Evolutionary conservation across 176 grass and related monocot species (phyloP).

Genomic region (Ampelocalamus luodianensis): DNA sequence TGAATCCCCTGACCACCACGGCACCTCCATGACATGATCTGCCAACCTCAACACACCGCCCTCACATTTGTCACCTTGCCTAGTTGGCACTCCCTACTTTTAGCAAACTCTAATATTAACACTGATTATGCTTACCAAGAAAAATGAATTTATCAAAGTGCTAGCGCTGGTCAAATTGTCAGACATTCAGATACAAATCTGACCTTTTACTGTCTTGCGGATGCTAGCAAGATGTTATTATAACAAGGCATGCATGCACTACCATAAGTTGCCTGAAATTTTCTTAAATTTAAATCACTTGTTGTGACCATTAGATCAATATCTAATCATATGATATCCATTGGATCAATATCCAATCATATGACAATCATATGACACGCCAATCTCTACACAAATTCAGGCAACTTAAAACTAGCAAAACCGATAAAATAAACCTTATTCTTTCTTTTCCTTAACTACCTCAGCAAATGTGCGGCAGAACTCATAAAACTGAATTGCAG

Average conservation of each 20-base stretch:
- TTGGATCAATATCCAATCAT: too few species aligned
- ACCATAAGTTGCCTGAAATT: too few species aligned
- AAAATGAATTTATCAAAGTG: neutral
- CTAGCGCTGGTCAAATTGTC: neutral
- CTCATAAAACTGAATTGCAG: constrained; percentile 74
- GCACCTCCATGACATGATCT: neutral
- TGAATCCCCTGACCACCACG: neutral
- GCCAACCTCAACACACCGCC: neutral
- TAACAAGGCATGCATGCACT: constrained; percentile 35
- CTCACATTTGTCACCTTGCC: neutral
- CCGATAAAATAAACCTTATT: constrained; percentile 17
- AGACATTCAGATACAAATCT: neutral
- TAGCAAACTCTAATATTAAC: constrained; percentile 16
- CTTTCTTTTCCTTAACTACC: constrained; percentile 48
- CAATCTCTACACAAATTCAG: too few species aligned
- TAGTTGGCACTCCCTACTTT: neutral
- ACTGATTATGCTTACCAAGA: neutral
- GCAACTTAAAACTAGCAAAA: too few species aligned
- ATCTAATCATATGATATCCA: too few species aligned
- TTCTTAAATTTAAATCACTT: too few species aligned
- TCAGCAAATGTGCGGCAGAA: constrained; percentile 80
- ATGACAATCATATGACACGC: too few species aligned
- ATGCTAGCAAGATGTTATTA: neutral
- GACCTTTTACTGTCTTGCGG: neutral
- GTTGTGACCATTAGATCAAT: too few species aligned